These are phyloP conservation scores for Claviceps capensis DNA, from an alignment of 2,329 filamentous ascomycete species.

Conservation along the genomic window DNA sequence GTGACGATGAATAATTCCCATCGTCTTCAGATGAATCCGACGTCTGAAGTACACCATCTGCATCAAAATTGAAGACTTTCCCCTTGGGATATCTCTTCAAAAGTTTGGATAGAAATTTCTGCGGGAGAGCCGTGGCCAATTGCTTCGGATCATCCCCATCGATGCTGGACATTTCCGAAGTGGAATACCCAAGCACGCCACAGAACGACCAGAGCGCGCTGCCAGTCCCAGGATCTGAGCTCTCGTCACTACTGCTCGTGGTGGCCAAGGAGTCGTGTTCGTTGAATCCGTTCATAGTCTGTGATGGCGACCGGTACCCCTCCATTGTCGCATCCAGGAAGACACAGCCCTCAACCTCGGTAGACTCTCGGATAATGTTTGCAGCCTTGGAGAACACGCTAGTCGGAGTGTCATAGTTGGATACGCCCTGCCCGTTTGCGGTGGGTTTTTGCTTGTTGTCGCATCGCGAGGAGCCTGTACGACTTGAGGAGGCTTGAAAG, in stretches of 20 bases:
- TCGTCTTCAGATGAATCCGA: constrained; percentile 17
- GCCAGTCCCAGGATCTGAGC: neutral
- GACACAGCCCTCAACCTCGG: constrained; percentile 25
- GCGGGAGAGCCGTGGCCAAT: constrained; percentile 15
- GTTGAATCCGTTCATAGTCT: neutral
- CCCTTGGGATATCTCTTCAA: constrained; percentile 31
- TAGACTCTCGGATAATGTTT: constrained; percentile 26
- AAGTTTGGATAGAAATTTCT: constrained; percentile 26
- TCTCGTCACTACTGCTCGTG: constrained; percentile 13
- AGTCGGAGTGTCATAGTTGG: neutral
- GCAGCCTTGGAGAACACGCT: constrained; percentile 29
- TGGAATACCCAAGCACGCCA: constrained; percentile 26
- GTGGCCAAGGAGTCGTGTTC: constrained; percentile 2
- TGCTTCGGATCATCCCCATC: constrained; percentile 11
- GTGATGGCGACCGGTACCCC: neutral
- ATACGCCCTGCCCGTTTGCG: neutral
- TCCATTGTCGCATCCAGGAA: constrained; percentile 14
- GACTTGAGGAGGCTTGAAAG: neutral
- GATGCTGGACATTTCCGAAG: constrained; percentile 14
- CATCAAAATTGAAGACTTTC: constrained; percentile 30
- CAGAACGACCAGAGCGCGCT: constrained; percentile 10
- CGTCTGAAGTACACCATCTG: constrained; percentile 20
- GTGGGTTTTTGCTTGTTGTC: neutral
- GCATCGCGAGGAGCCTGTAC: neutral
- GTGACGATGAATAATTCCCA: neutral